phyloP scores from a whole-genome alignment of 495 filamentous ascomycete genomes.

The Penicillium longicatenatum region DNA sequence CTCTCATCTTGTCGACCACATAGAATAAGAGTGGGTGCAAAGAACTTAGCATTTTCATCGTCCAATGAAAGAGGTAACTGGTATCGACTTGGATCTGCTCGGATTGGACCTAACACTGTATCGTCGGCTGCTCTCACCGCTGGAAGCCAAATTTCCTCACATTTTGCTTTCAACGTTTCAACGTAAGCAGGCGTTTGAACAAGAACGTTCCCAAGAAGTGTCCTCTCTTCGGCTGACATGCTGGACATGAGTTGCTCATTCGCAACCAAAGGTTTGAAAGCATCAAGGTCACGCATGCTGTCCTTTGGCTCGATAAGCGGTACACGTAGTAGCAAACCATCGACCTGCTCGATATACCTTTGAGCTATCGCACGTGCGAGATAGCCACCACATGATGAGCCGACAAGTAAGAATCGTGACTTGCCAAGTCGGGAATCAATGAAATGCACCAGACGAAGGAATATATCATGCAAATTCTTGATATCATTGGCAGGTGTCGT shows the following conservation, averaged over 20 bases:
- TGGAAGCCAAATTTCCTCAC: constrained; percentile 18
- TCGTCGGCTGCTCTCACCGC: constrained; percentile 26
- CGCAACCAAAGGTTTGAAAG: constrained; percentile 27
- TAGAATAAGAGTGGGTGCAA: constrained; percentile 33
- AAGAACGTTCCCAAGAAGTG: constrained; percentile 29
- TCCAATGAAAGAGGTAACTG: constrained; percentile 25
- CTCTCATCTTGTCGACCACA: constrained; percentile 33
- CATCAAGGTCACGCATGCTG: constrained; percentile 29
- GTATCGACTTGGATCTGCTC: constrained; percentile 31
- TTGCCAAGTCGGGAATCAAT: constrained; percentile 32
- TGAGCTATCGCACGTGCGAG: constrained; percentile 33
- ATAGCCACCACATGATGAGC: constrained; percentile 34
- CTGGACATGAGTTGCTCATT: constrained; percentile 29
- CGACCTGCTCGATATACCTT: constrained; percentile 30
- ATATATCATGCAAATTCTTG: constrained; percentile 32
- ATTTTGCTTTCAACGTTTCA: constrained; percentile 30
- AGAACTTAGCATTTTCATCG: constrained; percentile 24
- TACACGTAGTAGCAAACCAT: constrained; percentile 32
- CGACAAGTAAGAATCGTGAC: constrained; percentile 28
- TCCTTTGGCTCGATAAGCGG: constrained; percentile 34
- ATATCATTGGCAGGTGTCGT: constrained; percentile 29
- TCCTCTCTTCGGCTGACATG: constrained; percentile 26
- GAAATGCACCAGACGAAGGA: constrained; percentile 29
- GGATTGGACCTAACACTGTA: constrained; percentile 30
- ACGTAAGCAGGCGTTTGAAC: constrained; percentile 34